Evolutionary conservation across 257 asterid species (phyloP), one percentile per base, ranked within the genome.

Genomic region (Ophiorrhiza pumila): DNA sequence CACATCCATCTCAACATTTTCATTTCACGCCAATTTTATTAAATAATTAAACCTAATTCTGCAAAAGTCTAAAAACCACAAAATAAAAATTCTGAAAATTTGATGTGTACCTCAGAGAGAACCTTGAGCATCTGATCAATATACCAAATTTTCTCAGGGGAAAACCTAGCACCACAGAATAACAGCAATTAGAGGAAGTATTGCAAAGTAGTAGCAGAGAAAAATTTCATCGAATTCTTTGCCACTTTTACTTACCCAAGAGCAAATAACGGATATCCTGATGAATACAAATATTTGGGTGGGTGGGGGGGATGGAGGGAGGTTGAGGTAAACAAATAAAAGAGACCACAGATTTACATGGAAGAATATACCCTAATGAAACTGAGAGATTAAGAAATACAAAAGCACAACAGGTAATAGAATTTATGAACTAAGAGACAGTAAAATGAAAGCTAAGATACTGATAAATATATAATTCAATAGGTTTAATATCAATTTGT

Each of bases 121-220:
- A 92, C 97, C 89, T 90, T 92, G 76, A 95, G 90, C 96, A 95
- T 89, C 83, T 95, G 96, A 87, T 92, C 96, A 71, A 95, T 87
- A 79, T 95, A 92, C 99, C 98, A 95, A 55, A 84, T 79, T 80
- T 92, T 95, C 74, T 95, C 98, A 10, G 97, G 92, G 57, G 96
- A 89, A 78, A 86, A 92, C 94, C 99, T 95, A 87, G 80, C 79
- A 86, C 60, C 81, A 80, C 56, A 86, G 50, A 77, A 71, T 43
- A 71, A 62, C 75, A 29, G 65, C 80, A 31, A 84, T 65, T 77
- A 78, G 74, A 56, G 52, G 34, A 76, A 57, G 70, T 64, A 83
- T 78, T 65, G 71, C 58, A 68, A 82, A 74, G 73, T 68, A 71
- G 78, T 72, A 37, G 68, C 43, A 78, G 61, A 22, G 22, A 52